Evolutionary conservation across 257 asterid genomes (phyloP), one percentile per base, ranked within the genome.

Genomic region (Lithospermum erythrorhizon): DNA sequence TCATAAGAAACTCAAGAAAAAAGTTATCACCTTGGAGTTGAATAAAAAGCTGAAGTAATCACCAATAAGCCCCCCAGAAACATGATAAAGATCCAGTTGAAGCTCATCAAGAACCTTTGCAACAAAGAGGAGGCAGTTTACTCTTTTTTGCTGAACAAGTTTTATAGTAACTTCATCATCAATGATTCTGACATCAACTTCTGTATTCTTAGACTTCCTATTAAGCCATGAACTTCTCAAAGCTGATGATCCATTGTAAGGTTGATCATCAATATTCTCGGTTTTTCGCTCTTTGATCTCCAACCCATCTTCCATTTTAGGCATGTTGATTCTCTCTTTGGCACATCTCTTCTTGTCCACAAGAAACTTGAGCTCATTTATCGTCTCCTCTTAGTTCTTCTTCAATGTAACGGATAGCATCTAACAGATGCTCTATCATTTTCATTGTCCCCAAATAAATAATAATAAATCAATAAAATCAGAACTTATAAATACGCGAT

Each of bases 41-140:
- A 91, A 78, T 55, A 83, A 71, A 53, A 83, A 88, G 75, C 93
- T 87, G 27, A 85, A 91, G 41, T 83, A 81, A 67, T 91, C 95
- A 4, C 98, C 97, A 53, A 86, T 84, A 7, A 91, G 84, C 11
- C 98, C 96, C 1, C 96, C 98, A 21, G 94, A 95, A 71, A 91
- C 95, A 76, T 91, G 94, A 54, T 86, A 90, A 27, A 88, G 90
- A 79, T 91, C 96, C 6, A 91, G 74, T 69, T 87, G 91, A 66
- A 91, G 85, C 24, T 88, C 95, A 73, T 91, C 94, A 35, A 91
- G 85, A 48, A 76, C 87, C 72, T 77, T 91, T 5, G 96, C 85
- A 5, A 82, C 96, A 24, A 72, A 78, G 21, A 87, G 70, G 55
- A 91, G 51, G 59, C 98, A 86, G 47, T 88, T 91, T 66, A 88